Base-by-base conservation (phyloP, 768 basidiomycete species). In the Macrolepiota dolichaula region DNA sequence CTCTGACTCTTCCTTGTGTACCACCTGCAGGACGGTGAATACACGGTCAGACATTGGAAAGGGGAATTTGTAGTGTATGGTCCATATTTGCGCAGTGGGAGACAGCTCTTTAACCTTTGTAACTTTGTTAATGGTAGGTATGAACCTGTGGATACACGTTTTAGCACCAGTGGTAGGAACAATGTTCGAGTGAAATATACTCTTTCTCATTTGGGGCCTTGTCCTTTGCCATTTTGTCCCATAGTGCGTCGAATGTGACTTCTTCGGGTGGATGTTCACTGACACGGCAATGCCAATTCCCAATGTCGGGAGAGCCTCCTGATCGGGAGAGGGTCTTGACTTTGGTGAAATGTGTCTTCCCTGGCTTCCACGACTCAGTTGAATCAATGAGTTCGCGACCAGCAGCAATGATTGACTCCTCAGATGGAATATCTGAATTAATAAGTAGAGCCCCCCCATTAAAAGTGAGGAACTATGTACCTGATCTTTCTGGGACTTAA, bases 11-110 rank as follows among this genome's bases (percentile, higher is more conserved):
- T 76, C 72, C 25, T 87, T 72, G 62, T 84, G 79, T 10, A 77
- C 75, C n/a, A 87, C 80, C 68, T 91, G 89, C 40, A 91, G 71
- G 37, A 86, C 87, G 1, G 89, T 91, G 72, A 92, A 93, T 22
- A 89, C 81, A 13, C 91, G 85, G 10, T 89, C 85, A 2, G 89
- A 86, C 19, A 92, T 72, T 2, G 89, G 85, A 5, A 87, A 83
- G 0, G 83, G 76, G 72, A 92, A 89, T 2, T 80, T 87, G 72
- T 93, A 93, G 70, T 85, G 83, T 62, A 89, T 63, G 0, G 87
- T 81, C 89, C 89, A 92, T 63, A 92, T 84, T 2, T 78, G 75
- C 53, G 87, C 82, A 2, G 80, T 86, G 11, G 82, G 76, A 0
- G 89, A 89, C 46, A 92, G 69, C 25, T 80, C 79, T 70, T 86